Evolutionary conservation across 805 yeast genomes (phyloP), one percentile per base, ranked within the genome.

Genomic region (Ogataea trehalophila): DNA sequence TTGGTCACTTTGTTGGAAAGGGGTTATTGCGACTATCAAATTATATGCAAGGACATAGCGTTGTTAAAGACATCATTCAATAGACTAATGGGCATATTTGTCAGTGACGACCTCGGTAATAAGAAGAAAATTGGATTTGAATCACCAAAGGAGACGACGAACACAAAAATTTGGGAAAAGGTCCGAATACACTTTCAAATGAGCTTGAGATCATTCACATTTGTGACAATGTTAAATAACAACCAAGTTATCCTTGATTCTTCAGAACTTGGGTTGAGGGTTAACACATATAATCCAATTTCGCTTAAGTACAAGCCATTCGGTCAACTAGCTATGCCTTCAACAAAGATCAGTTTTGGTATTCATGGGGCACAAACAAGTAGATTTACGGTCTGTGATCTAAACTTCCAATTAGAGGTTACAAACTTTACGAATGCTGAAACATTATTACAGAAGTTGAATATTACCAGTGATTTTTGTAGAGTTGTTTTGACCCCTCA

Each of bases 401-500:
- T 80, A 13, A 71, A 73, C 49, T 50, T 80, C 51, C 54, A 66
- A n/a, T 43, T 77, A 43, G 70, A 70, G 57, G 54, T 80, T 14
- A 51, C 65, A n/a, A 74, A 78, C 37, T 62, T 70, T 2, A 70
- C 58, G 7, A 66, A 61, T 4, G 53, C 52, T 0, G 56, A 53
- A 0, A 49, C 57, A 16, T 41, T 54, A 2, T 56, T 68, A 2
- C 79, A 75, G 48, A 70, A 79, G 0, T 64, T 84, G 4, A 83
- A 81, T 50, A 60, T 85, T 1, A 80, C 75, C 44, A 80, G 87
- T 3, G 74, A 79, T 5, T 76, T 76, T 56, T 79, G 80, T 44
- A 71, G 90, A 38, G 53, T 83, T 4, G 77, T 81, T 49, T 59
- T 85, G 34, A 79, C 81, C 44, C 80, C 88, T 0, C 67, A 69